Evolutionary conservation across 257 asterid genomes (phyloP), one percentile per base, ranked within the genome.

Genomic region (Nicotiana attenuata): DNA sequence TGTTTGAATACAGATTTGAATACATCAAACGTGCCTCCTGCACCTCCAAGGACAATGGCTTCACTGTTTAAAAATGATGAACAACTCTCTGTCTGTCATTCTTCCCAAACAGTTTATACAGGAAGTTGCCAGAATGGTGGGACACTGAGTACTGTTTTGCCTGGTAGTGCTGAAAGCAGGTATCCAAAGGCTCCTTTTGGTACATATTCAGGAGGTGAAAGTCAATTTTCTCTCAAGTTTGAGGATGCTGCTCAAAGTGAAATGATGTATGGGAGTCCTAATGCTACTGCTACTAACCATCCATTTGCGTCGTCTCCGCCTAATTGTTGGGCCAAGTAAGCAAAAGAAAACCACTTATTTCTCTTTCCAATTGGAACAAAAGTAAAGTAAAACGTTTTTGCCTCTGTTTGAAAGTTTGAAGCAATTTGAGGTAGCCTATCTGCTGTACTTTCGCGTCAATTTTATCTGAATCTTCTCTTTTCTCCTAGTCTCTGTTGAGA

Each of bases 1-100:
- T 83, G 85, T 85, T 83, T 89, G 82, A 91, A 85, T 85, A 87
- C 91, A 56, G 97, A 92, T 81, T 85, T 89, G 84, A 88, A 85
- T 84, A 78, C 89, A 80, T 88, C 90, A 59, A 89, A 67, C 65
- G 89, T 88, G 82, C 92, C 86, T 85, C 88, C 89, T 41, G 85
- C 80, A 29, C 98, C 98, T 78, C 94, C 88, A 63, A 96, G 88
- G 85, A 91, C 98, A 64, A 96, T 94, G 97, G 98, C 97, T 81
- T 96, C 99, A 55, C 89, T 96, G 78, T 94, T 94, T 90, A 92
- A 91, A 89, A 93, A 90, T 26, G 97, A 92, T 80, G 98, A 93
- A 82, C 91, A 84, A 65, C 81, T 56, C 83, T 65, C 93, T 81
- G 89, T 88, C 81, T 41, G 83, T 85, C 93, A 85, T 83, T 82